These are phyloP conservation scores for Microstroma glucosiphilum DNA, from an alignment of 1,284 basidiomycete genomes.

Conservation along the genomic window DNA sequence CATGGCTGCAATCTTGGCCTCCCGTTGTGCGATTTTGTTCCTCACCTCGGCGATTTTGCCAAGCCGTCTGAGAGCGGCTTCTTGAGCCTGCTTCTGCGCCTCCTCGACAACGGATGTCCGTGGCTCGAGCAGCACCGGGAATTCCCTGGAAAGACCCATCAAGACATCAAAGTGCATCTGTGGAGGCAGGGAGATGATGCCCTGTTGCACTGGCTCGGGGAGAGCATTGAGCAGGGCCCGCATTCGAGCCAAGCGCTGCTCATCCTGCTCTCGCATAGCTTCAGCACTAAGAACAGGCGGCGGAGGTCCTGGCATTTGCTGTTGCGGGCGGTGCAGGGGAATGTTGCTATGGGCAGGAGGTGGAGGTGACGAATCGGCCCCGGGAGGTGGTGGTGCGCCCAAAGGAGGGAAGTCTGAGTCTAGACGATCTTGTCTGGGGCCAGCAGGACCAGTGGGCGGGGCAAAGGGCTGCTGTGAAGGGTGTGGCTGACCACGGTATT, in stretches of 20 bases:
- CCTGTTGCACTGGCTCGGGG: conserved; percentile 36
- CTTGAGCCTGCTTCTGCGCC: conserved; percentile 11
- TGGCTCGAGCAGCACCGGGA: conserved; percentile 36
- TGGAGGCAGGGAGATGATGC: conserved; percentile 41
- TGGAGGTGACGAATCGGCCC: conserved; percentile 4
- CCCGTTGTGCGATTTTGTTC: conserved; percentile 31
- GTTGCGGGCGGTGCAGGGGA: conserved; percentile 23
- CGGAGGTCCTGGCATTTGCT: conserved; percentile 9
- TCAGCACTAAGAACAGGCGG: conserved; percentile 7
- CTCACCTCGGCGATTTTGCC: conserved; percentile 33
- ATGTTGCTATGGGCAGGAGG: not conserved
- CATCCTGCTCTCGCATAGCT: conserved; percentile 17
- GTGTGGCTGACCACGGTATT: not conserved
- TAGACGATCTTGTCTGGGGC: not conserved
- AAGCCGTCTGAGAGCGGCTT: conserved; percentile 16
- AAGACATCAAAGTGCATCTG: conserved; percentile 47
- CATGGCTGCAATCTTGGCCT: conserved; percentile 55
- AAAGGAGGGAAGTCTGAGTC: conserved; percentile 13
- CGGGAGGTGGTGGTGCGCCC: conserved; percentile 13
- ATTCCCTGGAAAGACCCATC: conserved; percentile 35
- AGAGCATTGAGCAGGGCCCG: conserved; percentile 40
- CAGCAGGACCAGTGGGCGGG: not conserved
- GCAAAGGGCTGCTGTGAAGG: not conserved
- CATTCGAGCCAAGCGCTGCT: conserved; percentile 43
- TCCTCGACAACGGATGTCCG: conserved; percentile 19